A percentile compares a stretch with the other conserved stretches of the same genome.
Conservation (phyloP, 2,329 filamentous ascomycete genomes). For the Hypocrella siamensis region DNA sequence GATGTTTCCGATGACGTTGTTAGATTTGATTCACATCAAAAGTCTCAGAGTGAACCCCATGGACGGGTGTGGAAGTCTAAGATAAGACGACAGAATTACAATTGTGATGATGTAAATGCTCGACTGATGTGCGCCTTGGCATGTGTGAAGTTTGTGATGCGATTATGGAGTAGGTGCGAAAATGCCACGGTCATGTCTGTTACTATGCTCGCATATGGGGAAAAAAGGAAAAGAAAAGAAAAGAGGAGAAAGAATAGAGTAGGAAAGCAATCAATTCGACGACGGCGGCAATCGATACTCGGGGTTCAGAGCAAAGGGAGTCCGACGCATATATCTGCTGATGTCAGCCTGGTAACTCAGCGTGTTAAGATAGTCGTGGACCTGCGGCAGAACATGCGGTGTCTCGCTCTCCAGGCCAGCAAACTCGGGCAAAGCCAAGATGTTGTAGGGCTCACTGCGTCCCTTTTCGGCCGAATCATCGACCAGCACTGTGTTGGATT, state of each 20-base stretch:
- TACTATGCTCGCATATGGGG: no score
- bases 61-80: no score
- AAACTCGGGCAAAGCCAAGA: conserved; percentile 71
- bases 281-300: conserved; percentile 7
- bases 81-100: no score
- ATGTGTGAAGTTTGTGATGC: no score
- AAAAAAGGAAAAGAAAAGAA: not conserved
- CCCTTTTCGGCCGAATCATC: conserved; percentile 79
- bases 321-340: conserved; percentile 39
- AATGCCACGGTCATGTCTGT: no score
- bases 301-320: conserved; percentile 29
- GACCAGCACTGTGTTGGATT: conserved; percentile 76
- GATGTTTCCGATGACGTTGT: no score
- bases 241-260: not conserved
- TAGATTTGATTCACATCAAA: no score
- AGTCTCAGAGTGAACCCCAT: no score
- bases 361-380: conserved; percentile 45
- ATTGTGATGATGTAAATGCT: no score
- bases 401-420: conserved; percentile 25
- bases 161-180: no score
- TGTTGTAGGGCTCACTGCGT: conserved; percentile 66
- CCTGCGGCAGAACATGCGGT: conserved; percentile 33
- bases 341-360: conserved; percentile 41
- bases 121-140: no score
- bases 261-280: no score